Base-by-base conservation (phyloP, 2,329 filamentous ascomycete species). In the Colletotrichum chrysophilum region DNA sequence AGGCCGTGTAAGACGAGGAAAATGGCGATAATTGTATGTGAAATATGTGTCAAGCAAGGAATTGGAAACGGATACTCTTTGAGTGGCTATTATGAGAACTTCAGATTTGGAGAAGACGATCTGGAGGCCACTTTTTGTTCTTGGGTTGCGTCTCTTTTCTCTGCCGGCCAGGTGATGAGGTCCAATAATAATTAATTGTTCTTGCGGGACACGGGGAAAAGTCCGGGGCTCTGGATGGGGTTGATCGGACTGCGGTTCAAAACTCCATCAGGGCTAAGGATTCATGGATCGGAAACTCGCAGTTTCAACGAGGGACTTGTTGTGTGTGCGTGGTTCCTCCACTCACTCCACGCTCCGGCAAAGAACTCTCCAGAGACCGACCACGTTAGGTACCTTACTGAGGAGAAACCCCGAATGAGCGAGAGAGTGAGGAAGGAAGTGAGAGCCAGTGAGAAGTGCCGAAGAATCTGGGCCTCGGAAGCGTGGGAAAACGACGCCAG, bases 201-300 rank as follows among this genome's bases (percentile, higher is more conserved):
- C 64, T 76, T 73, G 52, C 70, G 74, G 73, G 70, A 75, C 32
- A 75, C 64, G 73, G 74, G 64, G 65, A 65, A 73, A 73, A 71
- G 65, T 73, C 73, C 69, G 74, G 64, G 72, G 73, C 48, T 66
- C 32, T 9, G 43, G 52, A 74, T 60, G 55, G 65, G 32, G 55
- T 56, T 67, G 30, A 56, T 56, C 30, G 28, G 58, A 30, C 28
- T 30, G 71, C 38, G 73, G 55, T 21, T 30, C 26, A n/a, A 24
- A 52, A 24, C 26, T 66, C 62, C 56, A 69, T 43, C 56, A 67
- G 62, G 72, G 58, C 64, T 75, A 52, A 52, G 43, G 6, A 65
- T 64, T 58, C 70, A 48, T 58, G 43, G 43, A 75, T 72, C n/a
- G 64, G 70, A 52, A 64, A 58, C 26, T 43, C n/a, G 64, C n/a